Evolutionary conservation across 345 rosid species (phyloP), one percentile per base, ranked within the genome.

Genomic region (Linum lewisii): DNA sequence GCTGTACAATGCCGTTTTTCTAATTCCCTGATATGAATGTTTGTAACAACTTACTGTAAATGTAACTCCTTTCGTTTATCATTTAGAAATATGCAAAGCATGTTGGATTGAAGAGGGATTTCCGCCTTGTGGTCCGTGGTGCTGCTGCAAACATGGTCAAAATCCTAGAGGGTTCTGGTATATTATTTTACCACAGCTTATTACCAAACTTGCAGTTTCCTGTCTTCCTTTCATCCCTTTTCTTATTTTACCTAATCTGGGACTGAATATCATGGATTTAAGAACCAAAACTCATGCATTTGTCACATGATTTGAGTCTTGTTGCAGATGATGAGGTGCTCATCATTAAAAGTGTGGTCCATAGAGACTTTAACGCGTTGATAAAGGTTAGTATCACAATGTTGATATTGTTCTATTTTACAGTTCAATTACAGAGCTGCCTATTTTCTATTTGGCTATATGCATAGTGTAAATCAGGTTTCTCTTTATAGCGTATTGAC

Each of bases 111-210:
- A 93, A 89, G 79, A 89, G 99, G 67, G 95, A 86, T 76, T 88
- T 92, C 67, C 95, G 95, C 59, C 86, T 92, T 68, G 98, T 92
- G 42, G 98, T 88, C 21, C 82, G 97, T 23, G 96, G 98, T 72
- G 95, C 88, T 21, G 98, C 98, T 73, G 87, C 88, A 59, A 92
- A 92, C 82, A 88, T 92, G 97, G 74, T 86, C 61, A 66, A 75
- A 59, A 88, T 89, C 72, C 86, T 88, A 62, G 76, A 75, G 45
- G 97, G 98, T 49, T 88, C 97, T 42, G 66, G 95, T 89, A 20
- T 67, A 65, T 66, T 66, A 54, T 21, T 60, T 62, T 9, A 52
- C 36, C 13, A 24, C 34, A 54, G 25, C 22, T 47, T 45, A 0
- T 22, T 29, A 29, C 5, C 34, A 29, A 29, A 7, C 37, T 21